A percentile compares a stretch with the other conserved stretches of the same genome.
phyloP scores from a whole-genome alignment of 2,329 filamentous ascomycete species.

The Hyphodiscus sp. region DNA sequence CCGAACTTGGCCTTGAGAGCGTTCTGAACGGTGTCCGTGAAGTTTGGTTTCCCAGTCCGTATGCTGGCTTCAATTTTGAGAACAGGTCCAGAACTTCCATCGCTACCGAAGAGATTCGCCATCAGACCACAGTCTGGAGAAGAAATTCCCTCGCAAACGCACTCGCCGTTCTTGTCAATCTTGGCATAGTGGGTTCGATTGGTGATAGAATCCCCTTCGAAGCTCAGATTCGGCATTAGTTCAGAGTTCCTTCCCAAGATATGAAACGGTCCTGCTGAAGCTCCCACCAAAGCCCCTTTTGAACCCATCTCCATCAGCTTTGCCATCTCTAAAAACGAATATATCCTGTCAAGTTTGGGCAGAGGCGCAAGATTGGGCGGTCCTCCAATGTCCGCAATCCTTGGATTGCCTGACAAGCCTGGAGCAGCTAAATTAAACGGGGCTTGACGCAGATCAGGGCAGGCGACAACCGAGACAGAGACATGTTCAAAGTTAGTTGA shows the following conservation, averaged over 20 bases:
- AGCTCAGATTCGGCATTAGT: constrained; percentile 35
- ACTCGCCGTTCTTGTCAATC: constrained; percentile 16
- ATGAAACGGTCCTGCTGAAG: constrained; percentile 38
- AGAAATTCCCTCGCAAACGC: constrained; percentile 22
- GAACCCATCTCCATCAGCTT: constrained; percentile 33
- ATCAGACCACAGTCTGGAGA: constrained; percentile 34
- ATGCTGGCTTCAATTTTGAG: constrained; percentile 32
- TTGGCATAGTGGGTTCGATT: constrained; percentile 29
- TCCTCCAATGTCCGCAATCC: constrained; percentile 39
- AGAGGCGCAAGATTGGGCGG: constrained; percentile 35
- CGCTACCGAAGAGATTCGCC: constrained; percentile 37
- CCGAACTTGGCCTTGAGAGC: constrained; percentile 30
- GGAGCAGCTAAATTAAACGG: constrained; percentile 34
- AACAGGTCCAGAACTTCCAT: constrained; percentile 30
- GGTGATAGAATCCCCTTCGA: constrained; percentile 19
- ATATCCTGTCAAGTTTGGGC: constrained; percentile 32
- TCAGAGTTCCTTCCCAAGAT: constrained; percentile 37
- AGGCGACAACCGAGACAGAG: constrained; percentile 23
- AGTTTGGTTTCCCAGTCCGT: constrained; percentile 28
- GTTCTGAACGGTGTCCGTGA: constrained; percentile 31
- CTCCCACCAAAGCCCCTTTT: constrained; percentile 34
- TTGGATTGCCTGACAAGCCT: constrained; percentile 35
- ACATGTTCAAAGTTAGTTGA: constrained; percentile 21
- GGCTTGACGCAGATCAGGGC: constrained; percentile 33
- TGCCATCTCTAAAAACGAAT: constrained; percentile 29